phyloP scores from a whole-genome alignment of 768 basidiomycete genomes.

The Terana coerulea region DNA sequence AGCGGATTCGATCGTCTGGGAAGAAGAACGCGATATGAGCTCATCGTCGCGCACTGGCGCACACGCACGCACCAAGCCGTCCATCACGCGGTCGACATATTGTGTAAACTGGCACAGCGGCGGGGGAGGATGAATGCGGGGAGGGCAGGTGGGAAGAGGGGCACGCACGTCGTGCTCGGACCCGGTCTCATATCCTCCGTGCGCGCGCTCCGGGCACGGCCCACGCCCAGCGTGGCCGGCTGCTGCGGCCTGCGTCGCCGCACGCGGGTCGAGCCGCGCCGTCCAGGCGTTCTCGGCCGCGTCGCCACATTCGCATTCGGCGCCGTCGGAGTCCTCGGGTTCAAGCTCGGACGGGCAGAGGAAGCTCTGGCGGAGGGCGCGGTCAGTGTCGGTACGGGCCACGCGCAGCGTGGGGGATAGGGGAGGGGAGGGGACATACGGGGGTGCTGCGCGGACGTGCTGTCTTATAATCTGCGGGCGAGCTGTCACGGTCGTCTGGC shows the following conservation, averaged over 20 bases:
- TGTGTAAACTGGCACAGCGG: not conserved
- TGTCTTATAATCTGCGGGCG: not conserved
- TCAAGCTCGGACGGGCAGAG: not conserved
- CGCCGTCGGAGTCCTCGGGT: not conserved
- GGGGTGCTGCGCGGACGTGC: not conserved
- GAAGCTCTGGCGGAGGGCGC: not conserved
- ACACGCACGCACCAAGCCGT: not conserved
- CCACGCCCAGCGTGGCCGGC: constrained; percentile 1
- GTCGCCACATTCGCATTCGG: not conserved
- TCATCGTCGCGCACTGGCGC: too few species aligned
- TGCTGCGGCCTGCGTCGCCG: not conserved
- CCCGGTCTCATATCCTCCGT: constrained; percentile 1
- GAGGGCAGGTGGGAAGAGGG: not conserved
- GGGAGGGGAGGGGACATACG: not conserved
- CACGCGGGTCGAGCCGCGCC: not conserved
- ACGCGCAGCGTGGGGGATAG: not conserved
- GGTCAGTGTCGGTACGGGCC: constrained; percentile 3
- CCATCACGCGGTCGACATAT: constrained; percentile 6
- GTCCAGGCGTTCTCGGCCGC: not conserved
- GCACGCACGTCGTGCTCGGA: not conserved
- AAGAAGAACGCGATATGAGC: not conserved
- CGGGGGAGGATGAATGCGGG: not conserved
- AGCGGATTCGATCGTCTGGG: not conserved
- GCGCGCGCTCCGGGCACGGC: not conserved
- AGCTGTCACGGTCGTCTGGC: not conserved